phyloP scores from a whole-genome alignment of 495 filamentous ascomycete genomes.

The Penicillium antarcticum region DNA sequence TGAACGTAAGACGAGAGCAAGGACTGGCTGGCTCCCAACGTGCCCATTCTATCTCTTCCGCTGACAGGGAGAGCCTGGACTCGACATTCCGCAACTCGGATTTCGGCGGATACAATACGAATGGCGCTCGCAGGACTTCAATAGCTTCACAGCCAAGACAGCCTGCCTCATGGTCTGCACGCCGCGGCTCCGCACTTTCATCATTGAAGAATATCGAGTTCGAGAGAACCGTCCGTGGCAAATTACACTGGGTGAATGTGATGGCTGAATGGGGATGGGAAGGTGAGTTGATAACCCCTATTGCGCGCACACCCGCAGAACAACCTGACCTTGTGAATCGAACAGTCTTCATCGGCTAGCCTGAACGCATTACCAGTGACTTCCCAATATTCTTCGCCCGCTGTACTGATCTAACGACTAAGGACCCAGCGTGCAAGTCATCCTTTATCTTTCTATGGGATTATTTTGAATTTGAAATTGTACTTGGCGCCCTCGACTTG shows the following conservation, averaged over 20 bases:
- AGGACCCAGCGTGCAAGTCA: neutral
- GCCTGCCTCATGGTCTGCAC: constrained; percentile 1
- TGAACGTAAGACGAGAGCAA: constrained; percentile 30
- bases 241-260: constrained; percentile 72
- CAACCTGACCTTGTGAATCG: neutral
- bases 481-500: neutral
- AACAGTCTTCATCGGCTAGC: constrained; percentile 4
- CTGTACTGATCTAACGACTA: neutral
- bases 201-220: constrained; percentile 52
- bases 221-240: constrained; percentile 64
- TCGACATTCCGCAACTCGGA: constrained; percentile 3
- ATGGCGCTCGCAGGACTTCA: constrained; percentile 11
- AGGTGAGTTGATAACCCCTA: constrained; percentile 43
- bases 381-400: neutral
- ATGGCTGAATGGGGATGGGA: constrained; percentile 82
- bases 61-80: constrained; percentile 3
- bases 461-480: neutral
- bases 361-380: neutral
- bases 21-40: constrained; percentile 12
- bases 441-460: neutral
- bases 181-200: constrained; percentile 30
- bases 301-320: neutral
- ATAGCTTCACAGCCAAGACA: neutral
- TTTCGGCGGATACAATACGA: constrained; percentile 5
- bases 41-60: constrained; percentile 9